Evolutionary conservation across 225 moss, liverwort and hornwort species (phyloP), one percentile per base, ranked within the genome.

Genomic region (Sphagnum contortum): DNA sequence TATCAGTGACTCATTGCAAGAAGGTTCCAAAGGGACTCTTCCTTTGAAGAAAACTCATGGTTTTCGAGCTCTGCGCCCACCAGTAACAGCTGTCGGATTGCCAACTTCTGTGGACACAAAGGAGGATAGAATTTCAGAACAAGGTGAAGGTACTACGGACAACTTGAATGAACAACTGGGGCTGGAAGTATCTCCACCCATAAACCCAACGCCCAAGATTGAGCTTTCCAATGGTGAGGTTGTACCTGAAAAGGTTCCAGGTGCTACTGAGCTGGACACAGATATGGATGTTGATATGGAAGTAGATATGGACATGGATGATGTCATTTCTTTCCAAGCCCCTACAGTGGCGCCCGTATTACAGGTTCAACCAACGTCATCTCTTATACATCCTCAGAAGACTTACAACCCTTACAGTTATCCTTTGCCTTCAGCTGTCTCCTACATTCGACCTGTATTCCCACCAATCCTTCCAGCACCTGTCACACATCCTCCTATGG

Each of bases 201-300:
- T 29, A 29, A 29, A 29, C 29, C 29, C 29, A 29, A 29, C 29
- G 1, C 29, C 29, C 7, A 52, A 52, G 9, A 52, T 5, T 52
- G 52, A 52, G 52, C 52, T 52, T 52, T 52, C 52, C 52, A 52
- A 52, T 52, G 52, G 52, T 52, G 52, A 52, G 52, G 52, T 52
- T 52, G 52, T 5, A 3, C 44, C 14, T 9, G 60, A 14, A 57
- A 3, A 29, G 29, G n/a, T 14, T 57, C 57, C 12, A 57, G 57
- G 14, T 57, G 57, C 29, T 29, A 29, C 4, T 14, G 4, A 12
- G 4, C n/a, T 57, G 57, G 57, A 51, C 73, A 10, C 48, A 80
- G 83, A 80, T 78, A 76, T 74, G 83, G 87, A 87, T 50, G 83
- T 87, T 29, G 87, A 87, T 72, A 87, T 87, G 87, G 87, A 87